Percentiles rank a stretch among this genome's conserved stretches.
Evolutionary conservation across 2,329 filamentous ascomycete genomes (phyloP).

Genomic region (Taxawa tesnikishii): DNA sequence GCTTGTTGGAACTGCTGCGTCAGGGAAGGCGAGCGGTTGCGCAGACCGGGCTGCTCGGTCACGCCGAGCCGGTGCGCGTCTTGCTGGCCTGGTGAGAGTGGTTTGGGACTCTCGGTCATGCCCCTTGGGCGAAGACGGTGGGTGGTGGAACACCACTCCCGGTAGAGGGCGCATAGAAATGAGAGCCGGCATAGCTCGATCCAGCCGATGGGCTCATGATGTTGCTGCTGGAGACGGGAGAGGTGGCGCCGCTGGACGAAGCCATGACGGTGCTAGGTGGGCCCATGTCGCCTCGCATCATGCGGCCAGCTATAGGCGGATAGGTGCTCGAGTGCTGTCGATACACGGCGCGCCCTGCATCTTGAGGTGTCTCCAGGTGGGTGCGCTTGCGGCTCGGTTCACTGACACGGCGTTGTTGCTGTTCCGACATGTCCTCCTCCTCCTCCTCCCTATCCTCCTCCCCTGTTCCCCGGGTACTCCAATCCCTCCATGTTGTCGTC

Average conservation of each 20-base stretch:
- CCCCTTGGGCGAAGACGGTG: conserved; percentile 56
- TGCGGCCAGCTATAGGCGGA: conserved; percentile 46
- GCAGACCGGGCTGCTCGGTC: conserved; percentile 29
- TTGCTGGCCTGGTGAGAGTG: conserved; percentile 54
- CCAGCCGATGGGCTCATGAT: conserved; percentile 23
- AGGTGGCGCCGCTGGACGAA: conserved; percentile 16
- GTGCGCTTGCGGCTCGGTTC: conserved; percentile 64
- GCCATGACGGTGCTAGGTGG: conserved; percentile 22
- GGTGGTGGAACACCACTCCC: too few relatives aligned
- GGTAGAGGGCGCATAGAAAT: too few relatives aligned
- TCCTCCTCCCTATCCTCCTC: conserved; percentile 48
- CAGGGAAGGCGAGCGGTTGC: conserved; percentile 55
- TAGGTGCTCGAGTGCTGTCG: conserved; percentile 64
- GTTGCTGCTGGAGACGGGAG: conserved; percentile 22
- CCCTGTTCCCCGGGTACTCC: conserved; percentile 43
- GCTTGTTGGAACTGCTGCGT: conserved; percentile 54
- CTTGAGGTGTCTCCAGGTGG: conserved; percentile 49
- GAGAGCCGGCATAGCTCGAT: conserved; percentile 2
- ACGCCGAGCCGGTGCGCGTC: conserved; percentile 40
- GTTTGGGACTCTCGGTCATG: conserved; percentile 78
- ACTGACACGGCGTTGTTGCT: conserved; percentile 49
- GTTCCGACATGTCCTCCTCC: conserved; percentile 28
- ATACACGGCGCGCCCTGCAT: conserved; percentile 43
- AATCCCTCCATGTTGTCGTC: conserved; percentile 53
- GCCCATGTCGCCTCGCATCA: conserved; percentile 18